Conservation (phyloP, 306 rosid species). For the Quercus mongolica region DNA sequence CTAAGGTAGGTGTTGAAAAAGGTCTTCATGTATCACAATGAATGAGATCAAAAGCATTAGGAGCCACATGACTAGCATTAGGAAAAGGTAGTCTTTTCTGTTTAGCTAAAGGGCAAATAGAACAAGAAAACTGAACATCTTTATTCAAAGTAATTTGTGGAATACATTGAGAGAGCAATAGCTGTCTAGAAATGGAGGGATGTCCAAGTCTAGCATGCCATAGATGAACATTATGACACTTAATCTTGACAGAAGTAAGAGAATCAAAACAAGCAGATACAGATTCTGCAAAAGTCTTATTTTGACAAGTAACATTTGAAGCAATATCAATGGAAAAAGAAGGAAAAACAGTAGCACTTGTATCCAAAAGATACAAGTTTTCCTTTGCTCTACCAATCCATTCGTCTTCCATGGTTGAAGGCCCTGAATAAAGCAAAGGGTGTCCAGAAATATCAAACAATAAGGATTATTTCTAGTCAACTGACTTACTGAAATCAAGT, state of each 20-base stretch:
- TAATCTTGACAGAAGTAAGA: no score
- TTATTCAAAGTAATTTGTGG: no score
- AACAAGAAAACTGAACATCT: not conserved
- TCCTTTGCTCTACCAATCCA: not conserved
- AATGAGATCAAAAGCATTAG: not conserved
- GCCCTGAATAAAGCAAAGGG: not conserved
- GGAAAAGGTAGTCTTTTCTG: not conserved
- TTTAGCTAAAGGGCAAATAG: not conserved
- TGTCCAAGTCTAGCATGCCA: no score
- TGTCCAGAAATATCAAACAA: not conserved
- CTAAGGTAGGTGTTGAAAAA: not conserved
- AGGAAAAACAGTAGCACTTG: not conserved
- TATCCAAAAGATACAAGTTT: not conserved
- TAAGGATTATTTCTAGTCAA: not conserved
- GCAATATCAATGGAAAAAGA: not conserved
- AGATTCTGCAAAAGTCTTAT: no score
- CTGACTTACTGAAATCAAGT: not conserved
- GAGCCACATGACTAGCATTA: not conserved
- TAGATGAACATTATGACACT: no score
- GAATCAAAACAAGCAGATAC: no score
- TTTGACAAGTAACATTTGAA: no score
- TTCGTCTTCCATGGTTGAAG: not conserved
- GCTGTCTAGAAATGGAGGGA: not conserved
- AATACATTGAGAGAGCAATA: not conserved
- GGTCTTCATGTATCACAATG: not conserved